phyloP scores from a whole-genome alignment of 179 eudicot genomes.

The Spergularia azorica region DNA sequence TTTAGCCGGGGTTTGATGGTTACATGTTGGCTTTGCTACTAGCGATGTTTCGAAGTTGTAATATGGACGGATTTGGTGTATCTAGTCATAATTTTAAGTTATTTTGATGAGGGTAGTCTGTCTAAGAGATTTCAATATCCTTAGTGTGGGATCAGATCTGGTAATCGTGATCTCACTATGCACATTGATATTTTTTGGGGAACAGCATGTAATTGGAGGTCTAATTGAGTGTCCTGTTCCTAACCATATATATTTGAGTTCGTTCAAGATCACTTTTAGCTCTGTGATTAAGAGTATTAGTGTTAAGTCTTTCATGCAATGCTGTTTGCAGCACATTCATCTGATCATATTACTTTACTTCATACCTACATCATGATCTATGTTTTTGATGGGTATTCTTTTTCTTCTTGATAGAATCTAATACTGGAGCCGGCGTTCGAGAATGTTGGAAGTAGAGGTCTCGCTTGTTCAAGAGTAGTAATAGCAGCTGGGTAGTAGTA shows the following conservation, averaged over 20 bases:
- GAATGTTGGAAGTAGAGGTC: conserved; percentile 24
- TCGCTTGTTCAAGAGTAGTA: conserved; percentile 26
- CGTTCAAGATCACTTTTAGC: too few species aligned
- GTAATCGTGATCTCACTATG: too few species aligned
- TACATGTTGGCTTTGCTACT: too few species aligned
- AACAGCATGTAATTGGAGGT: too few species aligned
- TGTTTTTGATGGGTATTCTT: background rate
- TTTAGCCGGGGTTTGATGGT: too few species aligned
- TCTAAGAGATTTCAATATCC: background rate
- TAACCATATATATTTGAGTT: background rate
- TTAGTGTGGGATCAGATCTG: background rate
- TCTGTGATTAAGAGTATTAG: too few species aligned
- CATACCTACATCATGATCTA: background rate
- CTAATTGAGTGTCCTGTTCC: too few species aligned
- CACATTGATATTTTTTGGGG: too few species aligned
- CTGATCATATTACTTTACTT: background rate
- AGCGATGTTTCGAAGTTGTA: background rate
- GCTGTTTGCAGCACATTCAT: background rate
- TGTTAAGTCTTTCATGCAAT: background rate
- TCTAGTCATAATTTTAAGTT: too few species aligned
- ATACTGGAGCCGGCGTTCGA: conserved; percentile 27
- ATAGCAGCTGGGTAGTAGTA: conserved; percentile 25
- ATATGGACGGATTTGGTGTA: too few species aligned
- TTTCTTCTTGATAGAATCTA: conserved; percentile 38
- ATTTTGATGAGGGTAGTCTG: too few species aligned